Base-by-base conservation (phyloP, 257 asterid genomes). In the Orobanche coerulescens region DNA sequence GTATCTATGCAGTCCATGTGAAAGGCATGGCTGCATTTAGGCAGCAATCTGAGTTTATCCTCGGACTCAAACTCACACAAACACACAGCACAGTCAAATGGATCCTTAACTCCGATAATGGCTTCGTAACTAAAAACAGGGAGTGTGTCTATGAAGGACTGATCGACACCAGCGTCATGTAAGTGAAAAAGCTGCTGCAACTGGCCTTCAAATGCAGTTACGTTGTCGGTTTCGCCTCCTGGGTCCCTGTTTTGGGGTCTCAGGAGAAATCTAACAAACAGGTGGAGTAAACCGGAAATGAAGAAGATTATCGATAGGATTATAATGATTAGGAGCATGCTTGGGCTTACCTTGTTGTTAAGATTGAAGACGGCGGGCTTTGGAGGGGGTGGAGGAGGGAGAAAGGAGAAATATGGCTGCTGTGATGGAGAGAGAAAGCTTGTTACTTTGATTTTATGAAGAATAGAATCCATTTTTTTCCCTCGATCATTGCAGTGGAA, bases 1-100 rank as follows among this genome's bases (percentile, higher is more conserved):
- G 98, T 92, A 34, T 92, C 98, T 36, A 92, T 92, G 33, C 98
- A 92, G 4, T 80, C 96, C 93, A 88, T 81, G 78, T 92, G 98
- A 67, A 92, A 92, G 23, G 98, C 98, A 63, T 92, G 98, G 80
- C 95, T 91, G 58, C 97, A 91, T 70, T 85, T 82, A 0, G 97
- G 96, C 33, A 91, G 69, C 64, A 85, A 62, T 57, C 96, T 76
- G 0, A 92, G 90, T 49, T 82, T 83, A 72, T 92, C 95, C 1
- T 92, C 98, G 2, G 65, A 68, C 59, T 88, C 96, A 65, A 88
- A 92, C 58, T 88, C 98, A 77, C 95, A 88, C 59, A 92, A 57
- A 50, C 98, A 92, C 4, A 92, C 96, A 65, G 98, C 98, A 65
- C 98, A 92, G 58, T 92, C 98, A 61, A 92, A 88, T 0, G 94